Conservation (phyloP, 2,329 filamentous ascomycete species). For the Dactylellina haptotyla region DNA sequence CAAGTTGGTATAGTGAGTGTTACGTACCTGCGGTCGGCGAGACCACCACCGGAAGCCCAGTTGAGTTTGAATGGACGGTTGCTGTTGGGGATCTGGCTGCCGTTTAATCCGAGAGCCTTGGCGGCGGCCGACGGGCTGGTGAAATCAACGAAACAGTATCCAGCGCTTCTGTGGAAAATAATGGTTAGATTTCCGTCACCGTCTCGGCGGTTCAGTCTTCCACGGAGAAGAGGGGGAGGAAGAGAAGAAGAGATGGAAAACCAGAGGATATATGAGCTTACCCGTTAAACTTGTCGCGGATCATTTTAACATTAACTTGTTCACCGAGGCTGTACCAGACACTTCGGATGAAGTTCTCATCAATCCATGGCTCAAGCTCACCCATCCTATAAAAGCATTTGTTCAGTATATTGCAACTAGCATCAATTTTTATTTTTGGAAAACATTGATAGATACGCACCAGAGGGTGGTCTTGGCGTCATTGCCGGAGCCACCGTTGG, state of each 20-base stretch:
- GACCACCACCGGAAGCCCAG: constrained; percentile 96
- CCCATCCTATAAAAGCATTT: constrained; percentile 78
- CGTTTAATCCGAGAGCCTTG: constrained; percentile 91
- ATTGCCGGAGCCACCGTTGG: constrained; percentile 56
- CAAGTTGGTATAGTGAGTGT: background rate
- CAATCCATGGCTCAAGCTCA: constrained; percentile 98
- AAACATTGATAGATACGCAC: constrained; percentile 53
- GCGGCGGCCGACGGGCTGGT: constrained; percentile 80
- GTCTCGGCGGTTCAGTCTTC: constrained; percentile 6
- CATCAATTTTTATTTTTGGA: background rate
- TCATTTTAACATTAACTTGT: constrained; percentile 98
- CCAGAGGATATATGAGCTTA: constrained; percentile 64
- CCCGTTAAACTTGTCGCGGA: constrained; percentile 98
- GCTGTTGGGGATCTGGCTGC: constrained; percentile 89
- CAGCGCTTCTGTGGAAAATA: constrained; percentile 76
- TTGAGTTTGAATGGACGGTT: constrained; percentile 97
- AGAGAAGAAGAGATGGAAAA: too few species aligned
- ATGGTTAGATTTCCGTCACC: constrained; percentile 58
- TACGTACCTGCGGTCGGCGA: constrained; percentile 86
- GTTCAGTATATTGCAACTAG: background rate
- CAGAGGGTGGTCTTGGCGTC: constrained; percentile 58
- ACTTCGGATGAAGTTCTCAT: constrained; percentile 97
- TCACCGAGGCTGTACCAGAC: constrained; percentile 94
- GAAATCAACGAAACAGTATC: constrained; percentile 99
- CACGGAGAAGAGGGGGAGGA: constrained; percentile 2